Evolutionary conservation across 306 rosid genomes (phyloP).

Genomic region (Sechiopsis laciniata): DNA sequence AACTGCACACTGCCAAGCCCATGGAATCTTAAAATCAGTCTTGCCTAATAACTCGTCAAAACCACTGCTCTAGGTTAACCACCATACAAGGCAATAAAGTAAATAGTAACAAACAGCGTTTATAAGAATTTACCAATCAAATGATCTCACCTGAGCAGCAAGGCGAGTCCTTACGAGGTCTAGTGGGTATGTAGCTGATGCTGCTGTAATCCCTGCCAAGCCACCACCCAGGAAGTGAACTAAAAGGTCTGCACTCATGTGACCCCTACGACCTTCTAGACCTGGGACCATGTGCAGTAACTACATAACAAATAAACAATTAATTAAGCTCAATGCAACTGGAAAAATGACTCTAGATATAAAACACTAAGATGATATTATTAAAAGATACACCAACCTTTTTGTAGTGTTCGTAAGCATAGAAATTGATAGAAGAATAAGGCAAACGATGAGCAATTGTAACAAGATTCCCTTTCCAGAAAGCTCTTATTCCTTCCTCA

Average conservation of each 20-base stretch:
- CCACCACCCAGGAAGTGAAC: constrained; percentile 86
- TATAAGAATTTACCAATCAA: constrained; percentile 12
- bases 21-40: neutral
- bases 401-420: constrained; percentile 84
- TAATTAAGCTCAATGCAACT: neutral
- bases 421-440: constrained; percentile 86
- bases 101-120: neutral
- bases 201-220: constrained; percentile 89
- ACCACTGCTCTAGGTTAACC: neutral
- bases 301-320: constrained; percentile 34
- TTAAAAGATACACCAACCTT: constrained; percentile 33
- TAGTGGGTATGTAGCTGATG: constrained; percentile 82
- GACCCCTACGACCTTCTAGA: constrained; percentile 43
- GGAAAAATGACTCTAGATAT: neutral
- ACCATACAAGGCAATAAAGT: neutral
- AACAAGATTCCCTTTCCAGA: constrained; percentile 96
- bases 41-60: neutral
- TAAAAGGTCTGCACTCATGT: constrained; percentile 50
- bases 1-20: neutral
- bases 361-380: neutral
- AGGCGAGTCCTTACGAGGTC: constrained; percentile 98
- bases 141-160: constrained; percentile 75
- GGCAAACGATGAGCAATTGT: constrained; percentile 95
- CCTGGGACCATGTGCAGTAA: constrained; percentile 47
- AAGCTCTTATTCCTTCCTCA: constrained; percentile 92